phyloP scores from a whole-genome alignment of 2,329 filamentous ascomycete species.

The Trichoderma aggressivum region DNA sequence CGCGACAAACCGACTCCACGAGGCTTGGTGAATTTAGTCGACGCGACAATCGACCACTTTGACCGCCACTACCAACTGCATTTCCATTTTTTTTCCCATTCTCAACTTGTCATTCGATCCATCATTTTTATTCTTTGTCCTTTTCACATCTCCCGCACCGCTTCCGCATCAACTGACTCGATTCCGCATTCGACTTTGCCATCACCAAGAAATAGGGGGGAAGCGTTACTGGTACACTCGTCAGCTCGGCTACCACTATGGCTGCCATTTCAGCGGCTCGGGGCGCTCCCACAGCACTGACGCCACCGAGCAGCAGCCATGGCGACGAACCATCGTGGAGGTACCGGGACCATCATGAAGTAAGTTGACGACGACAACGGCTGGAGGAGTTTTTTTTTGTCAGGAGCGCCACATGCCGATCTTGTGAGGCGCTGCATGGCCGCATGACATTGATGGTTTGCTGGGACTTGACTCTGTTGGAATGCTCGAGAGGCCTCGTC shows the following conservation, averaged over 20 bases:
- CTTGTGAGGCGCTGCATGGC: neutral
- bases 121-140: neutral
- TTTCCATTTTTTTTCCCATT: neutral
- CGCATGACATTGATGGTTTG: slow-evolving; percentile 1
- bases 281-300: slow-evolving; percentile 46
- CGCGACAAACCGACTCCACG: slow-evolving; percentile 14
- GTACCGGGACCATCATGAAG: slow-evolving; percentile 24
- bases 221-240: slow-evolving; percentile 28
- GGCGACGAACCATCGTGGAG: slow-evolving; percentile 47
- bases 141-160: neutral
- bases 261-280: slow-evolving; percentile 51
- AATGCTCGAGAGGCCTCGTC: neutral
- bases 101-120: slow-evolving; percentile 1
- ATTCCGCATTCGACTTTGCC: neutral
- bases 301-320: slow-evolving; percentile 48
- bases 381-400: neutral
- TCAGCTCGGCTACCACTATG: slow-evolving; percentile 36
- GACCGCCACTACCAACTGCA: neutral
- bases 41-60: slow-evolving; percentile 1
- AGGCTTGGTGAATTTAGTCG: slow-evolving; percentile 12
- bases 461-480: neutral
- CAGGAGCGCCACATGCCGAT: neutral
- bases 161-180: neutral
- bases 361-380: neutral
- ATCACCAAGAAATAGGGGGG: slow-evolving; percentile 14